Conservation (phyloP, 495 filamentous ascomycete genomes). For the Talaromyces stipitatus region DNA sequence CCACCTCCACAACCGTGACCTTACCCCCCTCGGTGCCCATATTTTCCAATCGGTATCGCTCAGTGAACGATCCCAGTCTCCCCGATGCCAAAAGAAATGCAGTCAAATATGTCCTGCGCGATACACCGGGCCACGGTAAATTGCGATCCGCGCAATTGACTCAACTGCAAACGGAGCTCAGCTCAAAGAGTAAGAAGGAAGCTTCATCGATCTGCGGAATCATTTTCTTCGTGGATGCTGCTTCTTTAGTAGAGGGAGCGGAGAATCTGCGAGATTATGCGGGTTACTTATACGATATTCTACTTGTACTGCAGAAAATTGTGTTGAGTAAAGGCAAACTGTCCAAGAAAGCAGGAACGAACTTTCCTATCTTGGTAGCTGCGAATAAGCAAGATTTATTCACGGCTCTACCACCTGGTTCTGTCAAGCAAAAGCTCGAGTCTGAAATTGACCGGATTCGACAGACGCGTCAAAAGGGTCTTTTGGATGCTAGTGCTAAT, state of each 20-base stretch:
- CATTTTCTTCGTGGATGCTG: slow-evolving; percentile 82
- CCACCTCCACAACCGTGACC: slow-evolving; percentile 62
- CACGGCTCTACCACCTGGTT: slow-evolving; percentile 73
- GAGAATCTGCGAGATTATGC: slow-evolving; percentile 52
- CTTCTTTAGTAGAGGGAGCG: slow-evolving; percentile 52
- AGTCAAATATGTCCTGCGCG: slow-evolving; percentile 68
- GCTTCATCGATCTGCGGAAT: slow-evolving; percentile 61
- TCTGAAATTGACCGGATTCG: slow-evolving; percentile 75
- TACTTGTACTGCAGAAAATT: slow-evolving; percentile 73
- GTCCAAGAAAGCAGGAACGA: slow-evolving; percentile 49
- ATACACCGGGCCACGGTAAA: slow-evolving; percentile 95
- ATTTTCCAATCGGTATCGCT: slow-evolving; percentile 62
- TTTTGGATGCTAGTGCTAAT: slow-evolving; percentile 55
- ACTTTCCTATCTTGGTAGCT: slow-evolving; percentile 70
- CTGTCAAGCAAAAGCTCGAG: slow-evolving; percentile 72
- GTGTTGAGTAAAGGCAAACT: slow-evolving; percentile 42
- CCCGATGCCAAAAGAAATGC: slow-evolving; percentile 61
- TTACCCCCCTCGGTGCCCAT: slow-evolving; percentile 57
- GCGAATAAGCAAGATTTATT: slow-evolving; percentile 96
- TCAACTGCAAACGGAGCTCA: slow-evolving; percentile 29
- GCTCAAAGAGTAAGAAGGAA: slow-evolving; percentile 32
- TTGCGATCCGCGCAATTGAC: slow-evolving; percentile 53
- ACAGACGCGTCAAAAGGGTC: slow-evolving; percentile 65
- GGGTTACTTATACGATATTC: slow-evolving; percentile 78
- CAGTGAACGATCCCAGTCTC: slow-evolving; percentile 58